Base-by-base conservation (phyloP, 371 early-diverging fungal species). In the Phascolomyces articulosus region DNA sequence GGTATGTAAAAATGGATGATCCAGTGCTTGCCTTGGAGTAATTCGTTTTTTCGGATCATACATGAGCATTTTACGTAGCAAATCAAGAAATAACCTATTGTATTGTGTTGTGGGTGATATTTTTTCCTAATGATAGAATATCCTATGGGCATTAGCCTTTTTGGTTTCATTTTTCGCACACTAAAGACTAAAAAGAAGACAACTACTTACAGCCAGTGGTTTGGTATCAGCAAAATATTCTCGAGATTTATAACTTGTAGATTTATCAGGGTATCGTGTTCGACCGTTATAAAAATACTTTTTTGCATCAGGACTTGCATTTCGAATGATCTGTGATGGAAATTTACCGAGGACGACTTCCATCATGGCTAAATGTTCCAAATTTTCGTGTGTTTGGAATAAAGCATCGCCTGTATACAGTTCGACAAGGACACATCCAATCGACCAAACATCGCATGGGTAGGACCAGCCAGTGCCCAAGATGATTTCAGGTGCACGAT, bases 361-460 rank as follows among this genome's bases (percentile, higher is more conserved):
- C 91, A 91, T 91, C 85, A 91, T 87, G 8, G 89, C 89, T 40
- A 91, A 66, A 66, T 91, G 91, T 55, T 90, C 89, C 24, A 89
- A 71, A 77, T 95, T 91, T 68, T 95, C 94, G 59, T 93, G 95
- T 1, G 96, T 94, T 68, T 94, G 95, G 75, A 98, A 98, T 58
- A 98, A 75, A 1, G 98, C 96, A 65, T 95, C 95, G 11, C 98
- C 98, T 0, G 95, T 97, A 47, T 91, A 85, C 49, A 98, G 87
- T 78, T 98, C 98, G 18, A 95, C 89, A 4, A 98, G 80, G 56
- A 98, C 96, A 76, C 98, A 98, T 2, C 98, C 98, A 63, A 97
- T 78, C 4, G 97, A 96, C 98, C 98, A 98, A 69, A 97, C 91
- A 76, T 98, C 98, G 77, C 97, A 97, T 34, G 96, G 94, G 77